A percentile compares a stretch with the other conserved stretches of the same genome.
Conservation (phyloP, 257 asterid species). For the Lantana camara region DNA sequence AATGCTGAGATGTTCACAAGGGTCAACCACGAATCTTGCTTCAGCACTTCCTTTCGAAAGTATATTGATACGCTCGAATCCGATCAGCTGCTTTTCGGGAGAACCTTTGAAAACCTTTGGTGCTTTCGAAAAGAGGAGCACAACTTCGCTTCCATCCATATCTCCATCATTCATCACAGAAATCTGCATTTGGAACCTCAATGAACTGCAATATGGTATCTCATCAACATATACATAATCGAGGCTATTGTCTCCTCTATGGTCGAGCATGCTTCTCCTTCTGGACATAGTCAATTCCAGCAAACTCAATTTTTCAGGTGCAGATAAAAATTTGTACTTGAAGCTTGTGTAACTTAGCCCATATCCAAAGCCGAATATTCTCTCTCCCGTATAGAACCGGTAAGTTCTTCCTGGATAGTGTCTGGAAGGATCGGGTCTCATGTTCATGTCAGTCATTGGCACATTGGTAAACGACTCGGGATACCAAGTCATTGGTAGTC, state of each 20-base stretch:
- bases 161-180: conserved; percentile 71
- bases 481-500: conserved; percentile 87
- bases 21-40: conserved; percentile 56
- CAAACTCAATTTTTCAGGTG: conserved; percentile 60
- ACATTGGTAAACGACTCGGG: conserved; percentile 77
- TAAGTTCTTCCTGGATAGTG: conserved; percentile 90
- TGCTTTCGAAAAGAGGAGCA: conserved; percentile 58
- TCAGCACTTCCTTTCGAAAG: conserved; percentile 31
- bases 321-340: conserved; percentile 49
- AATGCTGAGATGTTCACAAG: conserved; percentile 83
- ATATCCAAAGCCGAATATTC: conserved; percentile 66
- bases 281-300: conserved; percentile 31
- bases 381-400: conserved; percentile 79
- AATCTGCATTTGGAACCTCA: conserved; percentile 55
- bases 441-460: conserved; percentile 88
- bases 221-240: conserved; percentile 54
- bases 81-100: conserved; percentile 65
- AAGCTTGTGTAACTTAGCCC: conserved; percentile 82
- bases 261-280: conserved; percentile 35
- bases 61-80: conserved; percentile 64
- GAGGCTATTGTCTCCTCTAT: no score
- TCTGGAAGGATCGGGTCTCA: conserved; percentile 85
- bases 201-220: conserved; percentile 46
- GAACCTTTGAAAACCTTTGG: conserved; percentile 41
- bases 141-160: conserved; percentile 62